Conservation (phyloP, 2,329 filamentous ascomycete species). For the Madurella fahalii region DNA sequence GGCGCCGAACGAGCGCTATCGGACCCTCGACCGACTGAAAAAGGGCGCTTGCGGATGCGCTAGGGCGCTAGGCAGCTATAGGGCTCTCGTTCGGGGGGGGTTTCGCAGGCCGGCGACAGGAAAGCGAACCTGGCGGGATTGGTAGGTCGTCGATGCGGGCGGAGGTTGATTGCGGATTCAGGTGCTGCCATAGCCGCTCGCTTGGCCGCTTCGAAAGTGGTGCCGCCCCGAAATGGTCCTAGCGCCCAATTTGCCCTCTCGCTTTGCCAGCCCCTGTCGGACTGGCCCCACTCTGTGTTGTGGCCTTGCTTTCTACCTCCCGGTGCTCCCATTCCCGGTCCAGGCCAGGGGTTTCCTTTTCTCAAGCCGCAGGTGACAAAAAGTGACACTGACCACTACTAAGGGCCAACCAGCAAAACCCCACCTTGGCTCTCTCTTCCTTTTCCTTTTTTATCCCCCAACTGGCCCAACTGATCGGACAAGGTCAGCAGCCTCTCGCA, state of each 20-base stretch:
- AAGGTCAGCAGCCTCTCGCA: too few species aligned
- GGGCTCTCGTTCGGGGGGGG: background rate
- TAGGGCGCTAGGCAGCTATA: background rate
- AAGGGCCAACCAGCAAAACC: background rate
- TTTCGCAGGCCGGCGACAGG: slow-evolving; percentile 1
- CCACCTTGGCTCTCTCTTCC: background rate
- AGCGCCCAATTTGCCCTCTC: slow-evolving; percentile 17
- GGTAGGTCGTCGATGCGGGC: slow-evolving; percentile 15
- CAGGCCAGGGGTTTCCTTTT: slow-evolving; percentile 4
- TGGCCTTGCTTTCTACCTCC: background rate
- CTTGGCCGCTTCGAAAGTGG: slow-evolving; percentile 14
- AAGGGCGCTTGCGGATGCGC: background rate
- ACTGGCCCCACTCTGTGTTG: background rate
- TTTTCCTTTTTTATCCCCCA: background rate
- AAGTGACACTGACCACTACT: background rate
- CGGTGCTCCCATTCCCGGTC: background rate
- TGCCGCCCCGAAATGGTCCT: slow-evolving; percentile 18
- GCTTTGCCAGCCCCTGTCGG: background rate
- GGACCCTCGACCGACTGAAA: background rate
- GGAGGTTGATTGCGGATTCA: slow-evolving; percentile 22
- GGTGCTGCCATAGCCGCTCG: slow-evolving; percentile 22
- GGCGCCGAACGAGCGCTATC: too few species aligned
- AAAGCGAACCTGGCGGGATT: slow-evolving; percentile 1
- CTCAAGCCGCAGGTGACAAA: too few species aligned
- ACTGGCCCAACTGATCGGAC: background rate